Evolutionary conservation across 257 asterid genomes (phyloP), one percentile per base, ranked within the genome.

Genomic region (Solanum dulcamara): DNA sequence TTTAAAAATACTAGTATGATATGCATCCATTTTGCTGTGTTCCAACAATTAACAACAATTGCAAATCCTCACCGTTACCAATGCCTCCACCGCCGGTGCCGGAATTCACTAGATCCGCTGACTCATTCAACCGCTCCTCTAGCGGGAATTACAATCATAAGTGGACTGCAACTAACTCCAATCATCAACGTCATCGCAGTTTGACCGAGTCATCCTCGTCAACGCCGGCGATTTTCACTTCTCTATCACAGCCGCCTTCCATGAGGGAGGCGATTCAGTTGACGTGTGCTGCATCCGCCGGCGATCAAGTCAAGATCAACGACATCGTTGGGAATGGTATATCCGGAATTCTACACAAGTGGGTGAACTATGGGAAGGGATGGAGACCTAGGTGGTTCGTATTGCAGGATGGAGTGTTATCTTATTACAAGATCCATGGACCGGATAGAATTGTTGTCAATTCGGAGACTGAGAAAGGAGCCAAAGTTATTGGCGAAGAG

Each of bases 361-460:
- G 99, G 99, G 99, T 96, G 87, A 96, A 96, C 91, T 96, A 94
- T 77, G 99, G 99, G n/a, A 92, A 89, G 82, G 99, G 99, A 5
- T 96, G 99, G 99, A 92, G 99, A 86, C 98, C 94, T 7, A 86
- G 99, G 90, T 96, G 99, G 98, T 93, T 96, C 72, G 97, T 94
- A 28, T 89, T 96, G 93, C 99, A 94, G 75, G 99, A 96, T 84
- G 99, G 98, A 4, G 99, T 96, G 32, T 82, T 96, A 90, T 93
- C 98, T 68, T 96, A 96, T 85, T 96, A 93, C 24, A 96, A 96
- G 98, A 92, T 96, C 93, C 99, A 93, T 79, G 98, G 99, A 37
- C 98, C 95, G 50, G 96, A 94, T 89, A 94, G 88, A 90, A 96
- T 96, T 88, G 60, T 90, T 30, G 83, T 94, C 26, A 90, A 77